Evolutionary conservation across 345 rosid genomes (phyloP), one percentile per base, ranked within the genome.

Genomic region (Salix brachista): DNA sequence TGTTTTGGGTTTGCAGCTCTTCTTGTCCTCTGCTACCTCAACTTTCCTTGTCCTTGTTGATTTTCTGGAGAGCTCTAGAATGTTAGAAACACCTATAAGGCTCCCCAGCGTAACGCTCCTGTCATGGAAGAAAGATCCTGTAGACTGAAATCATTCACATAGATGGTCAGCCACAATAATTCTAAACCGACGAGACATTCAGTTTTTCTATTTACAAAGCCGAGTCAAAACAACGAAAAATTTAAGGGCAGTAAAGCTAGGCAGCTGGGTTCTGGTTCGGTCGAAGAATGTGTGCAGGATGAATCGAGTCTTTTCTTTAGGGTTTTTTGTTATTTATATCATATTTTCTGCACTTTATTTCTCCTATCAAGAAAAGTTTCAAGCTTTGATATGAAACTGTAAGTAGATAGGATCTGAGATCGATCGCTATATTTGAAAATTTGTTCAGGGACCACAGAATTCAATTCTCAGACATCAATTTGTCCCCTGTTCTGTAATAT

Each of bases 91-190:
- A 1, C 95, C 95, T 3, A 91, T 87, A 1, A 91, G 89, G 81
- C 89, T 89, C 62, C 95, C 92, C 1, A 91, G 81, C 67, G 92
- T 88, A 21, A 84, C 88, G 89, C 86, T 87, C 69, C 76, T 87
- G 77, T 89, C 92, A 44, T 89, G 92, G 85, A 91, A 89, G 85
- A 91, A 90, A 5, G 95, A 88, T 25, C 91, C 91, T 50, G 89
- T 88, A 4, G 91, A 89, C 94, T 90, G 82, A 75, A 81, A 82
- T 37, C 70, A 56, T 70, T 37, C 60, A 82, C 71, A 44, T 12
- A 12, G 21, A 2, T 65, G 26, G 62, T 62, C 14, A 46, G 75
- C 60, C 13, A 14, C 23, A 46, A 46, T 46, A 6, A 56, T 13
- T 74, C 13, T 23, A 72, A 41, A 80, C 19, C 19, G 65, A 42